phyloP scores from a whole-genome alignment of 345 rosid genomes.

The Corchorus olitorius region DNA sequence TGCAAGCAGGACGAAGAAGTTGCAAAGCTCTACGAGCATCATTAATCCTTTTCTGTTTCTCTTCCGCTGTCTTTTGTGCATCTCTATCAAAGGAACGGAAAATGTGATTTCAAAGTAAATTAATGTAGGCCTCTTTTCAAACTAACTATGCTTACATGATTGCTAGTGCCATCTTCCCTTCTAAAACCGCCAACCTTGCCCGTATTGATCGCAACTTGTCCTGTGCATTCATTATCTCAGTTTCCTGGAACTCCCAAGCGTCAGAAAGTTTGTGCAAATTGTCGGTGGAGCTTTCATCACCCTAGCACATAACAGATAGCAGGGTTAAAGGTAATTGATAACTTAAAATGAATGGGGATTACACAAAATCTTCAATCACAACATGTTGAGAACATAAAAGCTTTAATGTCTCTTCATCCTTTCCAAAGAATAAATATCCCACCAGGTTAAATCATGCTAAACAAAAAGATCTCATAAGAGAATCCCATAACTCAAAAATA shows the following conservation, averaged over 20 bases:
- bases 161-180: conserved; percentile 91
- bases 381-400: not conserved
- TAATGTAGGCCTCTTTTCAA: conserved; percentile 8
- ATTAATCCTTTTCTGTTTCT: conserved; percentile 73
- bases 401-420: not conserved
- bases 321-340: conserved; percentile 22
- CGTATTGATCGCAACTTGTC: conserved; percentile 75
- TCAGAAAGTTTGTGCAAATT: conserved; percentile 62
- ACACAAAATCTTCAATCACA: not conserved
- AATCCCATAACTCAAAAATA: conserved; percentile 3
- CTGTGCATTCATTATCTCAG: conserved; percentile 67
- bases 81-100: conserved; percentile 47
- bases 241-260: conserved; percentile 87
- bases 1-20: conserved; percentile 62
- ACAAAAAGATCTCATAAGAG: not conserved
- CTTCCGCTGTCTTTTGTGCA: conserved; percentile 63
- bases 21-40: conserved; percentile 62
- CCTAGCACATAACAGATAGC: conserved; percentile 34
- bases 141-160: conserved; percentile 46
- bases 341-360: conserved; percentile 16
- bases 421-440: not conserved
- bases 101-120: conserved; percentile 8
- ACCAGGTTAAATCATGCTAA: not conserved
- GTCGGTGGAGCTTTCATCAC: conserved; percentile 33
- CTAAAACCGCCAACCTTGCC: conserved; percentile 78